Evolutionary conservation across 352 stramenopile genomes (phyloP), one percentile per base, ranked within the genome.

Genomic region (Pilasporangium apinafurcum): DNA sequence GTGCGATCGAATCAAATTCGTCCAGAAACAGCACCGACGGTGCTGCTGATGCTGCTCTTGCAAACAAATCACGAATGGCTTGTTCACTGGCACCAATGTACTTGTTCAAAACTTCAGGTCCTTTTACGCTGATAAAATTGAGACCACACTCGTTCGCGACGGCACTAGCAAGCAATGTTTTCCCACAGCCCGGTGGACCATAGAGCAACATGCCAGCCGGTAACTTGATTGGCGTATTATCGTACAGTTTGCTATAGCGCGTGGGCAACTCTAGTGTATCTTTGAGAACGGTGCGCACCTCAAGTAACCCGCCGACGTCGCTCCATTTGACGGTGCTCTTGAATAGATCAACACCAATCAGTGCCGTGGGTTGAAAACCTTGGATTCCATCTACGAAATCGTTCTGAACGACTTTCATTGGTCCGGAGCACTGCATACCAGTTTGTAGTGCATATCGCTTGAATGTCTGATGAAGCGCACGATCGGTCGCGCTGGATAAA

Each of bases 1-100:
- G 95, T 24, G 94, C 94, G 30, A 98, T 85, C 9, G 94, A 92
- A 44, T 99, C 95, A 44, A 99, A 97, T 51, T 98, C 82, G 43
- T 94, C 82, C 5, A 94, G 54, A 33, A 94, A 94, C 7, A 94
- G 50, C 16, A 92, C 72, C 0, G 76, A 92, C 9, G 85, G 85
- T 16, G 83, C 71, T 18, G 83, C 83, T 7, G 75, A 75, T 3
- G 73, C 70, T 22, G 83, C 86, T 12, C 78, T 70, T 7, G 67
- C 68, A 42, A 96, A 96, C 41, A 95, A 44, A 48, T 95, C 85
- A 10, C 84, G 80, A 27, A 96, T 89, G 5, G 80, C 82, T 35
- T 92, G 90, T 48, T 96, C 86, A 43, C 84, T 96, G 0, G 81
- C 86, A 29, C 86, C 86, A 42, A 95, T 89, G 51, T 96, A 95